phyloP scores from a whole-genome alignment of 2,329 filamentous ascomycete genomes.

The Diaporthe velutina region DNA sequence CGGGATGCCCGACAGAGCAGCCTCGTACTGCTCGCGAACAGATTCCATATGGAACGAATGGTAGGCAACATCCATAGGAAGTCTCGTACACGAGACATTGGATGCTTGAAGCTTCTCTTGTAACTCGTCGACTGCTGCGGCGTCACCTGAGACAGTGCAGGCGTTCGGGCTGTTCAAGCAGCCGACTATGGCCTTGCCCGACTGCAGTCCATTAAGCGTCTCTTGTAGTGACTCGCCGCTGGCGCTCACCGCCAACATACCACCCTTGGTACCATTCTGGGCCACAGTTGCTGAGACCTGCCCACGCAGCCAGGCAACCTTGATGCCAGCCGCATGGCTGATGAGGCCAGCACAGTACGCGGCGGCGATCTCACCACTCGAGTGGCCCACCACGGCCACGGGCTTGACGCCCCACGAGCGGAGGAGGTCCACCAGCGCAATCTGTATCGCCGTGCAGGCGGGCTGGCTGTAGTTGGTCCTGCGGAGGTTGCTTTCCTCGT shows the following conservation, averaged over 20 bases:
- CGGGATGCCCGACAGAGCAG: conserved; percentile 20
- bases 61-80: conserved; percentile 17
- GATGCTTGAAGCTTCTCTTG: background rate
- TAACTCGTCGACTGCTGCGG: conserved; percentile 17
- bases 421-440: conserved; percentile 56
- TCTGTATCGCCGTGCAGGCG: conserved; percentile 61
- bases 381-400: conserved; percentile 53
- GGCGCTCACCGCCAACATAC: conserved; percentile 18
- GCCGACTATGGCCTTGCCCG: conserved; percentile 16
- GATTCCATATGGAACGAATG: conserved; percentile 32
- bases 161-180: conserved; percentile 21
- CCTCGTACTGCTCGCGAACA: conserved; percentile 17
- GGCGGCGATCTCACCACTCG: conserved; percentile 55
- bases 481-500: conserved; percentile 11
- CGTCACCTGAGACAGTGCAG: conserved; percentile 10
- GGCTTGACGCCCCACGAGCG: conserved; percentile 48
- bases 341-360: conserved; percentile 46
- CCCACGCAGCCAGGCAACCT: conserved; percentile 63
- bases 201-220: background rate
- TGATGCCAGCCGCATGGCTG: conserved; percentile 36
- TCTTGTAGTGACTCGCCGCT: background rate
- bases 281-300: conserved; percentile 58
- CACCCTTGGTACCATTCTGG: conserved; percentile 49
- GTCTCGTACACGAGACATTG: background rate
- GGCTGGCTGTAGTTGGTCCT: conserved; percentile 54